Conservation (phyloP, 169 alveolate species). For the Theileria parva region DNA sequence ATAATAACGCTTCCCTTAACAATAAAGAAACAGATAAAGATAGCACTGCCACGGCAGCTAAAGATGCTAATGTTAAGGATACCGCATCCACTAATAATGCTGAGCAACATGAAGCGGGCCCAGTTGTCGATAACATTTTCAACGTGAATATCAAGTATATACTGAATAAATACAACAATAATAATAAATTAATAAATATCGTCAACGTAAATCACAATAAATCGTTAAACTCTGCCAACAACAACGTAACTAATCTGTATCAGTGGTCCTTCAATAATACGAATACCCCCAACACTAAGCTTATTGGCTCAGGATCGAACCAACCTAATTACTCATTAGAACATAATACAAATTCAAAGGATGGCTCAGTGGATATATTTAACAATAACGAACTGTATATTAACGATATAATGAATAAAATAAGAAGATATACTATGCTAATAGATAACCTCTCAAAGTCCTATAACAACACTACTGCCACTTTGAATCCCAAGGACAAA, state of each 20-base stretch:
- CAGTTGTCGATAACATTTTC: neutral
- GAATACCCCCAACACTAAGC: constrained; percentile 5
- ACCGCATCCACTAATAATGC: neutral
- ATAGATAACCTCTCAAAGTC: constrained; percentile 27
- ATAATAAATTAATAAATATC: neutral
- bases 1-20: constrained; percentile 10
- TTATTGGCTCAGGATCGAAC: neutral
- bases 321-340: neutral
- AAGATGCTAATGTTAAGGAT: constrained; percentile 21
- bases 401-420: constrained; percentile 21
- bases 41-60: neutral
- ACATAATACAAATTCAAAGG: constrained; percentile 8
- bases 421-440: constrained; percentile 30
- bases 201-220: constrained; percentile 21
- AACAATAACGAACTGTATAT: neutral
- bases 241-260: constrained; percentile 15
- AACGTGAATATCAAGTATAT: constrained; percentile 3
- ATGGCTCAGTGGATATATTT: constrained; percentile 1
- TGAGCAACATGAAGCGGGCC: neutral
- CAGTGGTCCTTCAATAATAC: neutral
- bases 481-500: neutral
- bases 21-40: constrained; percentile 16
- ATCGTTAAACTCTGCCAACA: constrained; percentile 34
- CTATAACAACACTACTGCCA: constrained; percentile 3
- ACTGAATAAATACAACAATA: neutral